These are phyloP conservation scores for Leptodermis oblonga DNA, from an alignment of 257 asterid species.

Conservation along the genomic window DNA sequence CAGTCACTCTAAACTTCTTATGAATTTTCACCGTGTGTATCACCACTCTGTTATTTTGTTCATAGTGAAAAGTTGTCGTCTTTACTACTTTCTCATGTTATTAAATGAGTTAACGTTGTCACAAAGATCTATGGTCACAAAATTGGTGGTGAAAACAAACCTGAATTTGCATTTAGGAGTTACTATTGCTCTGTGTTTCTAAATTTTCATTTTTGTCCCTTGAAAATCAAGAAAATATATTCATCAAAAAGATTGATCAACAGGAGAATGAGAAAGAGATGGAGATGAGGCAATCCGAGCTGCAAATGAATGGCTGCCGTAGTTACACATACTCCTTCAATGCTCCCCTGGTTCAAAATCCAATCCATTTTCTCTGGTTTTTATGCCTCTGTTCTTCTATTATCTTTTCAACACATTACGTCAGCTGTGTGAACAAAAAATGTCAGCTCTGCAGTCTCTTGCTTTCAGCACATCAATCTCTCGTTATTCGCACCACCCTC, in stretches of 20 bases:
- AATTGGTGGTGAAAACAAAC: too few relatives aligned
- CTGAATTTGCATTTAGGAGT: too few relatives aligned
- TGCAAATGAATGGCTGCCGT: constrained; percentile 62
- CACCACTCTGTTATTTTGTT: too few relatives aligned
- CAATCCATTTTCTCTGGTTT: not conserved
- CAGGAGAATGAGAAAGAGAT: too few relatives aligned
- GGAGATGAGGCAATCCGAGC: constrained; percentile 15
- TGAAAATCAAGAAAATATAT: constrained; percentile 6
- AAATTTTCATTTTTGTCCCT: too few relatives aligned
- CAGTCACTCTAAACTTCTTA: too few relatives aligned
- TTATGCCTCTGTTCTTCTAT: constrained; percentile 7
- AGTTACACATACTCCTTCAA: constrained; percentile 42
- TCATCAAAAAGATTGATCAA: constrained; percentile 1
- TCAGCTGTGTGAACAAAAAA: constrained; percentile 2
- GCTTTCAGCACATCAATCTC: constrained; percentile 55
- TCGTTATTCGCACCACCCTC: constrained; percentile 39
- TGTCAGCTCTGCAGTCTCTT: constrained; percentile 69
- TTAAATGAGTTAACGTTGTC: too few relatives aligned
- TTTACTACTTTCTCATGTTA: too few relatives aligned
- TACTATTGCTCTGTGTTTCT: too few relatives aligned
- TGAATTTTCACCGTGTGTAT: too few relatives aligned
- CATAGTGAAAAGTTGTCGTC: too few relatives aligned
- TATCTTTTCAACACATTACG: not conserved
- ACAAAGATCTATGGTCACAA: too few relatives aligned
- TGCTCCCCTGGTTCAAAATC: constrained; percentile 13